A percentile compares a stretch with the other conserved stretches of the same genome.
Evolutionary conservation across 2,329 filamentous ascomycete genomes (phyloP).

Genomic region (Paraconiothyrium brasiliense): DNA sequence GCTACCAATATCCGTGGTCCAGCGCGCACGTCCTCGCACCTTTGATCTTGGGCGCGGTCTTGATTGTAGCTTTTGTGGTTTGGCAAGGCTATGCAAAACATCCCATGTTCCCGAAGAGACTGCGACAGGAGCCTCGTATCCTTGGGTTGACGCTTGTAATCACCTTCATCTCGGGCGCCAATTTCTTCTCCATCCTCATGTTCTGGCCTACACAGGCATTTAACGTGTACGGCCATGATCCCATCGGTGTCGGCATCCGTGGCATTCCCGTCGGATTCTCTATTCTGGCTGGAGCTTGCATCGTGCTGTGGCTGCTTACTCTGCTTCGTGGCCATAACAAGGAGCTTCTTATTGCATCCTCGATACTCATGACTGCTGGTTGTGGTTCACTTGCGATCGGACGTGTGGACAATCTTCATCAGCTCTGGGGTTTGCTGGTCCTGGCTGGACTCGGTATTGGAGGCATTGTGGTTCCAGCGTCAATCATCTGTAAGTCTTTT

Average conservation of each 20-base stretch:
- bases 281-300: conserved; percentile 68
- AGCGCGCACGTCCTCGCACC: conserved; percentile 65
- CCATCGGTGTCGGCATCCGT: conserved; percentile 70
- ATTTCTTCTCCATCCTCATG: conserved; percentile 47
- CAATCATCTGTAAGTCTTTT: conserved; percentile 63
- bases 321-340: conserved; percentile 67
- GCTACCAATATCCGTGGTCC: conserved; percentile 63
- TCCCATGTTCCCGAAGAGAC: conserved; percentile 55
- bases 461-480: conserved; percentile 72
- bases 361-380: conserved; percentile 71
- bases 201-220: conserved; percentile 47
- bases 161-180: conserved; percentile 46
- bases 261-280: conserved; percentile 71
- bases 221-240: conserved; percentile 60
- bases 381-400: conserved; percentile 65
- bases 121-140: conserved; percentile 42
- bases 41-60: conserved; percentile 60
- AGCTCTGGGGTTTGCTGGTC: conserved; percentile 66
- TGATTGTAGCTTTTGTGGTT: conserved; percentile 61
- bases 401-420: conserved; percentile 61
- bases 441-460: conserved; percentile 72
- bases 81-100: conserved; percentile 57
- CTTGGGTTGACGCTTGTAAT: conserved; percentile 45
- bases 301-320: conserved; percentile 67
- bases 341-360: conserved; percentile 67